Conservation (phyloP, 129 eudicot genomes). For the Flaveria robusta region DNA sequence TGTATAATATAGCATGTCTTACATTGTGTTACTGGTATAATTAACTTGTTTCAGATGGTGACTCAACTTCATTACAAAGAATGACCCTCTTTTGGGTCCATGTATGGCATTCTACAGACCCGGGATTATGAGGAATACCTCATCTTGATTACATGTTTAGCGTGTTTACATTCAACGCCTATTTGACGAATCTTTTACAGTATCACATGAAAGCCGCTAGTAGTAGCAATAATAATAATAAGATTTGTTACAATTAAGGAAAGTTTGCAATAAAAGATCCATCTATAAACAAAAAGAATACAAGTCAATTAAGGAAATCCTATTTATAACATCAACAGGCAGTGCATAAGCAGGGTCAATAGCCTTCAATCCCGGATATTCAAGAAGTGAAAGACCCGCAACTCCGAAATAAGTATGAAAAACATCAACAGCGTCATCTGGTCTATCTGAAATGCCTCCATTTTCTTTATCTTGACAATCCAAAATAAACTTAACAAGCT, state of each 20-base stretch:
- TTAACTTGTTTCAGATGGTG: too few relatives aligned
- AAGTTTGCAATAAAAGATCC: neutral
- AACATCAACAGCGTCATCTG: constrained; percentile 95
- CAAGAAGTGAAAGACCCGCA: constrained; percentile 91
- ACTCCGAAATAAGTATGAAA: constrained; percentile 89
- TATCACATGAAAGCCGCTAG: neutral
- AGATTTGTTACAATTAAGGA: neutral
- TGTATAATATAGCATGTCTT: too few relatives aligned
- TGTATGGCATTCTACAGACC: too few relatives aligned
- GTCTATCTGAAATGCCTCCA: constrained; percentile 95
- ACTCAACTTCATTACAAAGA: too few relatives aligned
- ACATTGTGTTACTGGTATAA: too few relatives aligned
- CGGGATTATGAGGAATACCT: too few relatives aligned
- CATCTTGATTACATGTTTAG: neutral
- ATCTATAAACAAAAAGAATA: constrained; percentile 11
- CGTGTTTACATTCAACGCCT: neutral
- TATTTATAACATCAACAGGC: constrained; percentile 81
- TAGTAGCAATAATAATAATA: neutral
- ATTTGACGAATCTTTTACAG: neutral
- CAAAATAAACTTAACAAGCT: constrained; percentile 73
- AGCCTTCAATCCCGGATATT: constrained; percentile 77
- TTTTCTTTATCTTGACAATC: constrained; percentile 89
- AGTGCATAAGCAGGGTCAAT: constrained; percentile 89
- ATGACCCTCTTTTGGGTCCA: too few relatives aligned
- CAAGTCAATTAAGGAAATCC: constrained; percentile 45